Percentiles rank a stretch among this genome's conserved stretches.
phyloP scores from a whole-genome alignment of 768 basidiomycete genomes.

The Boletus reticulatus region DNA sequence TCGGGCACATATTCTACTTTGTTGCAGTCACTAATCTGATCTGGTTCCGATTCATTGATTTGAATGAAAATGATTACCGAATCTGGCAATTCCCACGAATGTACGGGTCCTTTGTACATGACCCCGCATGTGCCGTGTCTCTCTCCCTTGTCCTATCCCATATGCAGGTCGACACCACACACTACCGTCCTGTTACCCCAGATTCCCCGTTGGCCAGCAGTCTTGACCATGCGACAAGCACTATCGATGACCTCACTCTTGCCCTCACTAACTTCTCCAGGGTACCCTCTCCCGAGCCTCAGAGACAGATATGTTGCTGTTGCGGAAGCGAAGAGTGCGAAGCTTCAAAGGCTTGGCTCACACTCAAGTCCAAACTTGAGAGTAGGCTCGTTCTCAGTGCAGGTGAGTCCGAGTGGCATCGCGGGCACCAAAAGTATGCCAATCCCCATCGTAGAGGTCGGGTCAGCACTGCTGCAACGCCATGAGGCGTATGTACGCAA shows the following conservation, averaged over 20 bases:
- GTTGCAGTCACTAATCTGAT: constrained; percentile 4
- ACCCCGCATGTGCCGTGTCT: constrained; percentile 2
- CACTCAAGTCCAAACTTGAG: constrained; percentile 69
- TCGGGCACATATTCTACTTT: constrained; percentile 9
- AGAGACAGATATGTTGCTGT: constrained; percentile 53
- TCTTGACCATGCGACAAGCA: constrained; percentile 52
- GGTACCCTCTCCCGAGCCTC: constrained; percentile 70
- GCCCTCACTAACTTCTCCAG: constrained; percentile 73
- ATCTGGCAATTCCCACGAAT: constrained; percentile 21
- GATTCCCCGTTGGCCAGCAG: constrained; percentile 51
- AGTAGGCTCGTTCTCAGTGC: constrained; percentile 79
- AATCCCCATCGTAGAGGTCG: constrained; percentile 60
- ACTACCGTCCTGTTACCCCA: constrained; percentile 44
- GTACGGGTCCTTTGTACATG: background rate
- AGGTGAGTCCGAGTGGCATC: constrained; percentile 49
- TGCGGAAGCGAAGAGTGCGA: constrained; percentile 67
- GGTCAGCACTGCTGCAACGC: constrained; percentile 80
- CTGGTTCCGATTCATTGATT: background rate
- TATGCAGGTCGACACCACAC: constrained; percentile 23
- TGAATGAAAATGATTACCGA: background rate
- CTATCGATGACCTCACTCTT: constrained; percentile 77
- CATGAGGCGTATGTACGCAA: constrained; percentile 84
- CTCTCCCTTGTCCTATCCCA: constrained; percentile 3
- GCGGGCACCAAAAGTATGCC: background rate
- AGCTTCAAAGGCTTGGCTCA: constrained; percentile 59